Percentiles rank a stretch among this genome's conserved stretches.
These are phyloP conservation scores for Cordyceps fumosorosea DNA, from an alignment of 2,329 filamentous ascomycete genomes.

Conservation along the genomic window DNA sequence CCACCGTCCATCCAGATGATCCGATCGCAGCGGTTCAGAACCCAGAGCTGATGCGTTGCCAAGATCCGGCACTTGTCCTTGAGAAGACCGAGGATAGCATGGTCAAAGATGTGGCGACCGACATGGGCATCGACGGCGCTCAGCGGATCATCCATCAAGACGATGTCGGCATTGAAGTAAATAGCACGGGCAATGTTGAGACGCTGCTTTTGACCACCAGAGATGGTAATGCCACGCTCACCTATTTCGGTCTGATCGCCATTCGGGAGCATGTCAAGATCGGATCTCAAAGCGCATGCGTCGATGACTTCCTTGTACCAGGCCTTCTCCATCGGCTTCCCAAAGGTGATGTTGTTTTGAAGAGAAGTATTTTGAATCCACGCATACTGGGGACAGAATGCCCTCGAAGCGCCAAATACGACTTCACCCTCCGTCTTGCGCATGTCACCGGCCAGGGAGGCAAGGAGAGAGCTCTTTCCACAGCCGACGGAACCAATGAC, in stretches of 20 bases:
- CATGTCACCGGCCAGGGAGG: constrained; percentile 91
- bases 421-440: constrained; percentile 70
- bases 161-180: constrained; percentile 61
- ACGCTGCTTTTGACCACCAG: constrained; percentile 90
- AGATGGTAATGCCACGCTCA: constrained; percentile 90
- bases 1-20: constrained; percentile 92
- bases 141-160: constrained; percentile 64
- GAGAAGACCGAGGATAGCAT: constrained; percentile 83
- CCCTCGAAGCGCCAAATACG: constrained; percentile 68
- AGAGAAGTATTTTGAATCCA: constrained; percentile 95
- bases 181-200: constrained; percentile 85
- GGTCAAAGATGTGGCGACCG: constrained; percentile 77
- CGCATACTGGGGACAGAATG: constrained; percentile 92
- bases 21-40: constrained; percentile 81
- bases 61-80: constrained; percentile 85
- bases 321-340: constrained; percentile 63
- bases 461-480: constrained; percentile 84
- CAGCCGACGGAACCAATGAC: constrained; percentile 87
- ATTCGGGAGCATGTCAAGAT: constrained; percentile 88
- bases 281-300: constrained; percentile 75
- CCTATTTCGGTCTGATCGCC: constrained; percentile 90
- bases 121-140: constrained; percentile 66
- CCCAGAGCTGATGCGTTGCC: constrained; percentile 92
- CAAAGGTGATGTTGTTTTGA: constrained; percentile 85
- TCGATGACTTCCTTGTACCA: constrained; percentile 84